Evolutionary conservation across 164 flowering plant genomes (phyloP).

Genomic region (Umbilicus rupestris): DNA sequence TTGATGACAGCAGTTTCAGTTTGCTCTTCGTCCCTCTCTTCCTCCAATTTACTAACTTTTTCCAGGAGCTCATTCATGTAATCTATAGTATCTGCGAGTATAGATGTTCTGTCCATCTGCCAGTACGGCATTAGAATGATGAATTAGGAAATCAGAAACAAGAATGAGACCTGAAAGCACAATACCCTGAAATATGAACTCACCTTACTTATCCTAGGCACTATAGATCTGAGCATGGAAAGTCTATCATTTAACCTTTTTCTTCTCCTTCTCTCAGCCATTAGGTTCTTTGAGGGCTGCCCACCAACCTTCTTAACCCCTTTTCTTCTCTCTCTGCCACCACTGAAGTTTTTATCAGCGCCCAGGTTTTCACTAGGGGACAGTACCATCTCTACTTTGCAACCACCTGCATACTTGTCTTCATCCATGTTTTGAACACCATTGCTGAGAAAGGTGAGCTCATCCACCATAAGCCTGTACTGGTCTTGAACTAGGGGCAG

Average conservation of each 20-base stretch:
- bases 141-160: neutral
- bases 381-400: constrained; percentile 27
- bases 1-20: constrained; percentile 25
- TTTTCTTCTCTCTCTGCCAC: constrained; percentile 18
- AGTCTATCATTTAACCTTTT: constrained; percentile 85
- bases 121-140: neutral
- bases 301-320: constrained; percentile 51
- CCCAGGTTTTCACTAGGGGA: constrained; percentile 11
- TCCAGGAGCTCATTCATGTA: constrained; percentile 79
- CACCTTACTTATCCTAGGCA: constrained; percentile 94
- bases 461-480: constrained; percentile 21
- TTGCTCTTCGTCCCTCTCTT: constrained; percentile 31
- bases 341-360: constrained; percentile 19
- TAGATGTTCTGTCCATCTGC: constrained; percentile 94
- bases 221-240: constrained; percentile 83
- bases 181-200: neutral
- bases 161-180: neutral
- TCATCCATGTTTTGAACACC: constrained; percentile 18
- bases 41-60: constrained; percentile 52
- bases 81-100: constrained; percentile 85
- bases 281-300: constrained; percentile 83
- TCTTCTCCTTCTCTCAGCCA: constrained; percentile 89
- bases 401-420: constrained; percentile 11
- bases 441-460: constrained; percentile 16
- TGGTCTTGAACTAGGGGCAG: constrained; percentile 26